Evolutionary conservation across 2,329 filamentous ascomycete species (phyloP).

Genomic region (Mycosphaerella arachidis): DNA sequence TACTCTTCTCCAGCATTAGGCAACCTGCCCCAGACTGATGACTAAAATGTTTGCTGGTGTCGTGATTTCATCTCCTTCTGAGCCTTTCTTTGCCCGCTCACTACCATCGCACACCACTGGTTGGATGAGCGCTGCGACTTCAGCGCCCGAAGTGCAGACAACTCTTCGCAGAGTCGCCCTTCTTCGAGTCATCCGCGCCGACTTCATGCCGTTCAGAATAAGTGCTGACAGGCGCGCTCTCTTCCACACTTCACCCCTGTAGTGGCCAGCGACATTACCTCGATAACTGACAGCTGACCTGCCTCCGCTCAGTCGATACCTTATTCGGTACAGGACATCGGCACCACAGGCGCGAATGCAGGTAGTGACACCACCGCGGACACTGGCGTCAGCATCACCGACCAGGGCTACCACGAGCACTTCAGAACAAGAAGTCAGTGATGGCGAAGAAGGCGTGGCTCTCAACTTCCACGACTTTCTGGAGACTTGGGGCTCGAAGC

Average conservation of each 20-base stretch:
- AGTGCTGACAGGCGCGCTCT: background rate
- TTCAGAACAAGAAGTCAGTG: too few relatives aligned
- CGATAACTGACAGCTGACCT: too few relatives aligned
- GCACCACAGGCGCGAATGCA: too few relatives aligned
- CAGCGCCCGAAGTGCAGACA: background rate
- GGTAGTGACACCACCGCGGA: too few relatives aligned
- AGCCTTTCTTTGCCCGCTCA: background rate
- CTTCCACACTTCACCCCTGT: background rate
- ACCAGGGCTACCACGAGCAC: too few relatives aligned
- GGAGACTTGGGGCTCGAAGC: too few relatives aligned
- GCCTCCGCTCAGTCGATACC: too few relatives aligned
- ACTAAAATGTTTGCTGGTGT: background rate
- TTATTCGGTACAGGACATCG: too few relatives aligned
- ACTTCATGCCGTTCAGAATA: background rate
- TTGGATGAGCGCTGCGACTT: background rate
- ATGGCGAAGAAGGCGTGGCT: too few relatives aligned
- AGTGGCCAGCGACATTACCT: too few relatives aligned
- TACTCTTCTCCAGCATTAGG: background rate
- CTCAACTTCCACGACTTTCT: too few relatives aligned
- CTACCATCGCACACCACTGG: background rate
- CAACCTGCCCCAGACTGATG: background rate
- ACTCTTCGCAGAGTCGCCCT: background rate
- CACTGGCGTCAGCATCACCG: too few relatives aligned
- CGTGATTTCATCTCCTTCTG: background rate
- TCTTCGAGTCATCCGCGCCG: background rate